phyloP scores from a whole-genome alignment of 1,284 basidiomycete genomes.

The Porodaedalea pini region DNA sequence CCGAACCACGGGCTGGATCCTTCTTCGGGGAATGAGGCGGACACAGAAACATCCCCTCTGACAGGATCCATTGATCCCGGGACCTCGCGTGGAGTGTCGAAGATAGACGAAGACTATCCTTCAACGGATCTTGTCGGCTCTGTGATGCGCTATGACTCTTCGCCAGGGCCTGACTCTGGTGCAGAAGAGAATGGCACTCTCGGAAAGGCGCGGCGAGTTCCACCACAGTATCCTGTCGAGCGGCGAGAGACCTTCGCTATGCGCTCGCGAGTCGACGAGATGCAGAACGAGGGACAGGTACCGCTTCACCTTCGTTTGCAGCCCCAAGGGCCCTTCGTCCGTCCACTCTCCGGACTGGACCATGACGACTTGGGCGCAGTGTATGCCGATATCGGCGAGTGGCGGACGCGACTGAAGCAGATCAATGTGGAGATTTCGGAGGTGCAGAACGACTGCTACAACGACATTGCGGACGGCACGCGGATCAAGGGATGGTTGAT shows the following conservation, averaged over 20 bases:
- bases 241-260: slow-evolving; percentile 65
- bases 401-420: slow-evolving; percentile 63
- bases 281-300: slow-evolving; percentile 34
- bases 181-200: background rate
- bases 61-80: slow-evolving; percentile 11
- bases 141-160: background rate
- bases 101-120: slow-evolving; percentile 8
- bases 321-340: slow-evolving; percentile 64
- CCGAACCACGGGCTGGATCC: slow-evolving; percentile 47
- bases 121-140: background rate
- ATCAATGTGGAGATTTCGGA: slow-evolving; percentile 69
- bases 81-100: slow-evolving; percentile 3
- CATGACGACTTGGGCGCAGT: slow-evolving; percentile 60
- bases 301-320: slow-evolving; percentile 69
- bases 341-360: slow-evolving; percentile 64
- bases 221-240: slow-evolving; percentile 34
- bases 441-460: slow-evolving; percentile 60
- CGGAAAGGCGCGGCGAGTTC: background rate
- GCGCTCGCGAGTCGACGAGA: slow-evolving; percentile 31
- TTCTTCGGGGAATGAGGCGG: slow-evolving; percentile 24
- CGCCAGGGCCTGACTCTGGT: slow-evolving; percentile 6
- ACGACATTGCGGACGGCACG: slow-evolving; percentile 65
- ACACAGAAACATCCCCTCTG: slow-evolving; percentile 34
- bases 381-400: slow-evolving; percentile 64
- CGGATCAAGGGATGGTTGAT: slow-evolving; percentile 73